Base-by-base conservation (phyloP, 2,329 filamentous ascomycete genomes). In the Paraconiothyrium sp. region DNA sequence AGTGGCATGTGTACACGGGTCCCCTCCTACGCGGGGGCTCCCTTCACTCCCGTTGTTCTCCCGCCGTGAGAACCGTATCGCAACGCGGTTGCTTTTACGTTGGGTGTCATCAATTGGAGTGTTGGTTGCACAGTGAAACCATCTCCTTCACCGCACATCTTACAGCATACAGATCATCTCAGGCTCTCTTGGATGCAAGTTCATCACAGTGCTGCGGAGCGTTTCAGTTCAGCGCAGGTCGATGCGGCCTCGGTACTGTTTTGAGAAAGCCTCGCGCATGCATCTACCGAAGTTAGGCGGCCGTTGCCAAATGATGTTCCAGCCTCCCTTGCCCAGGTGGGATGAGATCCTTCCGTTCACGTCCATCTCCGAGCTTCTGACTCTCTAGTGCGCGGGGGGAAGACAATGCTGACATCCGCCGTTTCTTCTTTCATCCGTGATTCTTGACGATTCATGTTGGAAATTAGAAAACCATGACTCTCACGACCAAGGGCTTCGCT, bases 381-480 rank as follows among this genome's bases (percentile, higher is more conserved):
- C 22, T 62, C 59, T 57, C 50, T 76, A 73, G 73, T 66, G 67
- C 62, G 71, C 73, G 74, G 73, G 74, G 72, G 73, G 72, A 72
- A 68, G 47, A 55, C 35, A 27, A 46, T 22, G 54, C 54, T 56
- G 43, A 56, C 54, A 39, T 56, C 54, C 54, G 54, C 54, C 20
- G 41, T 47, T 48, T 56, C 30, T 56, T 22, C 30, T 44, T 20
- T 24, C 37, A 32, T 37, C 32, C 54, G 39, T 48, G 43, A 47
- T 37, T 56, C 5, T 27, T 10, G 22, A 48, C 54, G 54, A 48
- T 56, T 56, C 43, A 39, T 55, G 52, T 47, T 47, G 37, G 24
- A 43, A 14, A 44, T 22, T 24, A 3, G 13, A 13, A 9, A 44
- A 30, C 24, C 37, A 54, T 56, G 54, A 56, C 41, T 56, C 54